Base-by-base conservation (phyloP, 2,329 filamentous ascomycete genomes). In the Diatrype stigma region DNA sequence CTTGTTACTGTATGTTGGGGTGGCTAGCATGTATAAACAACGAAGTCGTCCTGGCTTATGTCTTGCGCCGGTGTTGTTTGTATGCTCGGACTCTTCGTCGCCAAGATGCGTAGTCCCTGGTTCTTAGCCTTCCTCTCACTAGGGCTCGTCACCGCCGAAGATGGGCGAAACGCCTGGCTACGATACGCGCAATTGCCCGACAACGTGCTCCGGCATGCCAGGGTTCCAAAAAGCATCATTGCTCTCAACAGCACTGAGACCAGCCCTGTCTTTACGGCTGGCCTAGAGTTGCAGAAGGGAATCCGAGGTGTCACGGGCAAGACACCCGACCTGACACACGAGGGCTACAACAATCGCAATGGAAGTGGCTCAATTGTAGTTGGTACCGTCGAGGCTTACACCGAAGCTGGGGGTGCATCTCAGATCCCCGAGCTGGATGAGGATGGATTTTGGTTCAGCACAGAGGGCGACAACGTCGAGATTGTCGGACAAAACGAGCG, bases 401-500 rank as follows among this genome's bases (percentile, higher is more conserved):
- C 60, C 10, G 60, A 67, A 11, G 59, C 63, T 1, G 70, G 71
- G 48, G 69, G 69, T 6, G 42, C 66, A 14, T 51, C 61, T 7
- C 63, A 68, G 21, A 50, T 63, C 17, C 66, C 72, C 1, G 62
- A 74, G 5, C 71, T 85, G 14, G 67, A 72, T 30, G 71, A 76
- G 12, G 82, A 85, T 58, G 85, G 85, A 3, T 89, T 82, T 65
- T 85, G 77, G 71, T 72, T 89, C 28, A 76, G 68, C 56, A 78
- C 71, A 5, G 69, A 69, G 5, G 71, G 69, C 8, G 59, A 67
- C 1, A 67, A 66, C 0, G 75, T 86, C 21, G 69, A 77, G 34
- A 87, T 88, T 46, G 61, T 87, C 1, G 84, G 84, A 0, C 74
- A 81, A 53, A 87, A 86, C 57, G 82, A 87, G 60, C 78, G 84